Conservation (phyloP, 768 basidiomycete species). For the Trichaptum fuscoviolaceum region DNA sequence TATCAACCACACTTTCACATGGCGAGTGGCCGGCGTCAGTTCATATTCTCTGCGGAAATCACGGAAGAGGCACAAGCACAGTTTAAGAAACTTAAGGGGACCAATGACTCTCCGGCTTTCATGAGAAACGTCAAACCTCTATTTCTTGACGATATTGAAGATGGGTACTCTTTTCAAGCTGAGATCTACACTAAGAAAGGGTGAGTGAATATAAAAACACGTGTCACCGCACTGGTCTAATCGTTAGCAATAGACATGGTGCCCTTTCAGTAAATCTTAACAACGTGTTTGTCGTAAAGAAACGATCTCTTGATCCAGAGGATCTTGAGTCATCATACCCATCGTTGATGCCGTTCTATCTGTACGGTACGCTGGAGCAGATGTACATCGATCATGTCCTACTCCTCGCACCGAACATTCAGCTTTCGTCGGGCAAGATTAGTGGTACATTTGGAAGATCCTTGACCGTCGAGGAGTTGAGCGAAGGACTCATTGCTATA, state of each 20-base stretch:
- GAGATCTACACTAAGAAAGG: not conserved
- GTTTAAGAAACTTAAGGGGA: not conserved
- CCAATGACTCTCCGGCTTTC: not conserved
- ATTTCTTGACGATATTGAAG: not conserved
- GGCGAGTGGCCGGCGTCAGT: slow-evolving; percentile 32
- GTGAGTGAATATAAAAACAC: not conserved
- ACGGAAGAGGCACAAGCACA: slow-evolving; percentile 5
- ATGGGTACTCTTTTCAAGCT: not conserved
- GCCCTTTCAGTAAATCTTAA: slow-evolving; percentile 11
- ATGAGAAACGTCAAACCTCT: not conserved
- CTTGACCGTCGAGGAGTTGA: not conserved
- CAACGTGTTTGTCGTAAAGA: slow-evolving; percentile 27
- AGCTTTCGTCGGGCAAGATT: slow-evolving; percentile 20
- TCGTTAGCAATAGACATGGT: not conserved
- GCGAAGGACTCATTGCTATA: slow-evolving; percentile 4
- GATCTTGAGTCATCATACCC: slow-evolving; percentile 28
- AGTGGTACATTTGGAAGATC: not conserved
- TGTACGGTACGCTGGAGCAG: slow-evolving; percentile 29
- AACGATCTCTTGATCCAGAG: slow-evolving; percentile 24
- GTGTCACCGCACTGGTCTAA: not conserved
- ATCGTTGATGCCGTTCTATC: slow-evolving; percentile 32
- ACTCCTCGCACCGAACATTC: slow-evolving; percentile 22
- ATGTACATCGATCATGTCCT: slow-evolving; percentile 32
- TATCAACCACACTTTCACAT: slow-evolving; percentile 32
- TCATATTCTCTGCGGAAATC: slow-evolving; percentile 29